Conservation (phyloP, 257 asterid genomes). For the Thymus quinquecostatus region DNA sequence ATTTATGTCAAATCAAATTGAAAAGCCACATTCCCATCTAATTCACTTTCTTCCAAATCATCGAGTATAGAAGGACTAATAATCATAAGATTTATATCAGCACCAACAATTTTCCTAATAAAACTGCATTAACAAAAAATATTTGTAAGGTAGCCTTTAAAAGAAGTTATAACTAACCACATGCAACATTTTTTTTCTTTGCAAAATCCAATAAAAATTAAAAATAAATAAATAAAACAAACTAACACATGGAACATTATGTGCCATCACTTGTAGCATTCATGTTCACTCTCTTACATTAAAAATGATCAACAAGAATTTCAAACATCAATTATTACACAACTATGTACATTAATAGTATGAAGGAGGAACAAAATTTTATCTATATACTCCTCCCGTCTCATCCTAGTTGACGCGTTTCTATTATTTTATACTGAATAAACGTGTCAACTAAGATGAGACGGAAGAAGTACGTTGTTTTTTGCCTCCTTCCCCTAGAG, state of each 20-base stretch:
- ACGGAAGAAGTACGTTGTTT: too few relatives aligned
- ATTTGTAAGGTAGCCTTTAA: neutral
- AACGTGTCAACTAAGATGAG: too few relatives aligned
- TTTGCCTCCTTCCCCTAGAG: too few relatives aligned
- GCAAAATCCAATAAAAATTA: too few relatives aligned
- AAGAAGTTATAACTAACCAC: neutral
- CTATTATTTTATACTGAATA: too few relatives aligned
- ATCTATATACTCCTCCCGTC: neutral
- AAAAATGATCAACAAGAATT: neutral
- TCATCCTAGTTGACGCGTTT: too few relatives aligned
- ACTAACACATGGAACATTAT: neutral
- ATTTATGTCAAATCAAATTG: slow-evolving; percentile 2
- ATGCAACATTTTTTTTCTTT: neutral
- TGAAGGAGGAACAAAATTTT: neutral
- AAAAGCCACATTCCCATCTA: neutral
- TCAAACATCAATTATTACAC: neutral
- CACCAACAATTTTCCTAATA: neutral
- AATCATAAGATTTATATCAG: neutral
- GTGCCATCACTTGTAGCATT: slow-evolving; percentile 10
- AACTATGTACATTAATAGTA: neutral
- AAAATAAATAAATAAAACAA: too few relatives aligned
- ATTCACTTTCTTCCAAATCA: neutral
- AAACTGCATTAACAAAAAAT: neutral
- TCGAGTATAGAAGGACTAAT: neutral
- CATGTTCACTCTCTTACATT: neutral